Percentiles rank a stretch among this genome's conserved stretches.
These are phyloP conservation scores for Chytriomyces sp. DNA, from an alignment of 192 early-diverging fungal species.

Conservation along the genomic window DNA sequence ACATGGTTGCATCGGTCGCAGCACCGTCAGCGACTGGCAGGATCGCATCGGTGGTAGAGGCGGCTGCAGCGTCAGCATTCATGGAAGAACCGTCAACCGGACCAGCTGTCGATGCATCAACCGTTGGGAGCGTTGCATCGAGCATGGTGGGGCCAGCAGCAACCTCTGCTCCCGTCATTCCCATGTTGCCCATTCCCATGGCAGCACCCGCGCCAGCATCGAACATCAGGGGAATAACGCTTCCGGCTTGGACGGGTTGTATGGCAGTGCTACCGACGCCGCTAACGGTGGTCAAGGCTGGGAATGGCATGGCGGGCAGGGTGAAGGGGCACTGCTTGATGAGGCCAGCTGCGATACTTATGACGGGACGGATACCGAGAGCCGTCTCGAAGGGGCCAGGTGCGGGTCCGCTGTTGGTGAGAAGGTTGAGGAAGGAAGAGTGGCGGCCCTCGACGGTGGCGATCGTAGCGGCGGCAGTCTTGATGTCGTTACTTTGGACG, in stretches of 20 bases:
- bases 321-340: slow-evolving; percentile 47
- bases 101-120: no score
- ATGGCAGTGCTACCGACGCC: not conserved
- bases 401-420: slow-evolving; percentile 16
- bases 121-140: no score
- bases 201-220: not conserved
- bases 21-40: not conserved
- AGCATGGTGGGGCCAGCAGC: no score
- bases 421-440: slow-evolving; percentile 53
- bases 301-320: slow-evolving; percentile 45
- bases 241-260: not conserved
- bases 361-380: slow-evolving; percentile 41
- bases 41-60: not conserved
- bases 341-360: slow-evolving; percentile 53
- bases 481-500: slow-evolving; percentile 36
- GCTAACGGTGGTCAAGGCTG: slow-evolving; percentile 12
- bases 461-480: slow-evolving; percentile 56
- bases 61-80: no score
- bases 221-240: not conserved
- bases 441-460: slow-evolving; percentile 59
- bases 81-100: no score
- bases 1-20: not conserved
- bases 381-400: slow-evolving; percentile 56
- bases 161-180: no score
- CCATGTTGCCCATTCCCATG: not conserved